Conservation (phyloP, 495 filamentous ascomycete genomes). For the Penicillium turbatum region DNA sequence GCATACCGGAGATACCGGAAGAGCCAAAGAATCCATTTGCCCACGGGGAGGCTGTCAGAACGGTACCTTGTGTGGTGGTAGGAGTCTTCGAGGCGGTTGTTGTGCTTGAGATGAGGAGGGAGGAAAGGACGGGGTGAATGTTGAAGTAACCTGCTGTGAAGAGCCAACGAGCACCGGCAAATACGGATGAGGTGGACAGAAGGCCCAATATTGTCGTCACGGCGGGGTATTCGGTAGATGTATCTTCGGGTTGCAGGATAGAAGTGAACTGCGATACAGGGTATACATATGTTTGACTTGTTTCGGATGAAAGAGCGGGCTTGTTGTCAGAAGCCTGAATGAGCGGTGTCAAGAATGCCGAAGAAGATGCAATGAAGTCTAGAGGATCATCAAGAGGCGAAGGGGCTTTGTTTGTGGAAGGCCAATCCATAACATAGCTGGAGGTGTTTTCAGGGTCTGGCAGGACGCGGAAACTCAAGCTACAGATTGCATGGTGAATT, state of each 20-base stretch:
- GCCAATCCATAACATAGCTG: slow-evolving; percentile 77
- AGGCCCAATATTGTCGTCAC: slow-evolving; percentile 67
- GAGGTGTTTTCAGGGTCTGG: slow-evolving; percentile 52
- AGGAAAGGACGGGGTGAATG: slow-evolving; percentile 74
- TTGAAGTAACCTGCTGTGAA: slow-evolving; percentile 99
- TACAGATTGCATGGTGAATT: slow-evolving; percentile 72
- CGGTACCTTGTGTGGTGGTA: slow-evolving; percentile 59
- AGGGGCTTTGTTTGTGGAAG: slow-evolving; percentile 63
- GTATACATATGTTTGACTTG: slow-evolving; percentile 71
- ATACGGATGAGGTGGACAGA: slow-evolving; percentile 52
- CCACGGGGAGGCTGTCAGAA: slow-evolving; percentile 89
- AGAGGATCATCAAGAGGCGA: slow-evolving; percentile 65
- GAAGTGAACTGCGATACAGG: slow-evolving; percentile 80
- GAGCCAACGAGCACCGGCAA: slow-evolving; percentile 71
- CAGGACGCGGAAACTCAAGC: slow-evolving; percentile 73
- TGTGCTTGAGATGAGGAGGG: slow-evolving; percentile 65
- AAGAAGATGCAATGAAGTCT: slow-evolving; percentile 65
- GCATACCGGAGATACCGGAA: slow-evolving; percentile 78
- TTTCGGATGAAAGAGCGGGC: slow-evolving; percentile 24
- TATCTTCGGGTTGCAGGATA: slow-evolving; percentile 63
- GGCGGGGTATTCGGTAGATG: slow-evolving; percentile 82
- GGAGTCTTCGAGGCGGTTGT: slow-evolving; percentile 28
- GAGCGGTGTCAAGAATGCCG: slow-evolving; percentile 58
- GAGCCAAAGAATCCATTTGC: slow-evolving; percentile 97
- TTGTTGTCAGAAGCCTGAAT: slow-evolving; percentile 48